These are phyloP conservation scores for Violaceomyces palustris DNA, from an alignment of 1,284 basidiomycete genomes.

Conservation along the genomic window DNA sequence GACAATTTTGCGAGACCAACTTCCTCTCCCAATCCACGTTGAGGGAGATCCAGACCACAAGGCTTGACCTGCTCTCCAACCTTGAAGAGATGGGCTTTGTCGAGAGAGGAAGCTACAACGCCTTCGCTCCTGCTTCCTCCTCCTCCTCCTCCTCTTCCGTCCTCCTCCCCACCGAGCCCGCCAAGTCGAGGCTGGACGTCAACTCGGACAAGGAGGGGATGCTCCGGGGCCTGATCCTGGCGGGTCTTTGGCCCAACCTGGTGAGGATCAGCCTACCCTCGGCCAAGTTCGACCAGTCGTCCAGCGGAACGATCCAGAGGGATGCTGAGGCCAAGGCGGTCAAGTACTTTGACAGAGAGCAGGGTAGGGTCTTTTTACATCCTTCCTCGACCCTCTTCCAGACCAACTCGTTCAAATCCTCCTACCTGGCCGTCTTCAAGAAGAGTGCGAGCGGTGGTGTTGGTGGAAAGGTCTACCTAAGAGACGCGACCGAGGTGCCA, in stretches of 20 bases:
- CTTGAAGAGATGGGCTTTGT: slow-evolving; percentile 72
- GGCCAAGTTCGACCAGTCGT: slow-evolving; percentile 41
- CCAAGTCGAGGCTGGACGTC: too few relatives aligned
- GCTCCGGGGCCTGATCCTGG: slow-evolving; percentile 39
- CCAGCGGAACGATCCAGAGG: slow-evolving; percentile 41
- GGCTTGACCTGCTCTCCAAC: slow-evolving; percentile 70
- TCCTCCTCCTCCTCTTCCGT: too few relatives aligned
- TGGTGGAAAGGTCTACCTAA: slow-evolving; percentile 67
- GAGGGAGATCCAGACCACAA: slow-evolving; percentile 74
- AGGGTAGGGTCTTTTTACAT: slow-evolving; percentile 70
- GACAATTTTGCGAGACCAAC: slow-evolving; percentile 76
- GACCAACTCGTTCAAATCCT: slow-evolving; percentile 67
- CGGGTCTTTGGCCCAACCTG: slow-evolving; percentile 58
- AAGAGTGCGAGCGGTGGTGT: slow-evolving; percentile 57
- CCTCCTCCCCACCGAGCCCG: too few relatives aligned
- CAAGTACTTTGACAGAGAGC: slow-evolving; percentile 40
- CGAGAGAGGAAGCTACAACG: slow-evolving; percentile 49
- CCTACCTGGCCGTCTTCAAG: slow-evolving; percentile 75
- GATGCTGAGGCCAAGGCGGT: slow-evolving; percentile 40
- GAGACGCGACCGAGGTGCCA: slow-evolving; percentile 85
- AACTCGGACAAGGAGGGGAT: slow-evolving; percentile 29
- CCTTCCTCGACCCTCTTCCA: slow-evolving; percentile 78
- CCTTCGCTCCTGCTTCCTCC: slow-evolving; percentile 36
- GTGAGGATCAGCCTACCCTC: slow-evolving; percentile 37
- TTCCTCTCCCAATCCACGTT: slow-evolving; percentile 73